A percentile compares a stretch with the other conserved stretches of the same genome.
Conservation (phyloP, 805 yeast species). For the Starmerella potacharoeniae region DNA sequence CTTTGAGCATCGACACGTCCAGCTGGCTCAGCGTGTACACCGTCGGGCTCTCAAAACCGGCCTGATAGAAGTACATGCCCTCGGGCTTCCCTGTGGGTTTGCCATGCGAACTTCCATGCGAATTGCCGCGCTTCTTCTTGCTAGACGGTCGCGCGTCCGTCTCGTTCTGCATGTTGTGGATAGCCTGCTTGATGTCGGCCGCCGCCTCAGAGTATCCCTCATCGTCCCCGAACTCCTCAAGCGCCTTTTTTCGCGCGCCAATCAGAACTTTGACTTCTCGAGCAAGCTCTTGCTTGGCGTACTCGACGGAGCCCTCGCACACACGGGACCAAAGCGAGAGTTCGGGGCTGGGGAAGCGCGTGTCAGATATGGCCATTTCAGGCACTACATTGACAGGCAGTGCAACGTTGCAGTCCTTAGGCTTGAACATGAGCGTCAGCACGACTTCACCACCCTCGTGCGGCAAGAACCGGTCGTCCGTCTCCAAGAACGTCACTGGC, state of each 20-base stretch:
- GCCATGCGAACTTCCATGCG: neutral
- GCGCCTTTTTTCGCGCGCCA: conserved; percentile 44
- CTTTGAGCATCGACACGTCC: conserved; percentile 62
- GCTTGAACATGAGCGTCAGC: conserved; percentile 17
- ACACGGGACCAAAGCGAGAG: conserved; percentile 47
- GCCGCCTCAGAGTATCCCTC: conserved; percentile 20
- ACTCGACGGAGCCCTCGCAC: conserved; percentile 50
- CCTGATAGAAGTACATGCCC: conserved; percentile 55
- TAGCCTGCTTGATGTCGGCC: conserved; percentile 6
- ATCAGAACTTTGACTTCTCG: conserved; percentile 47
- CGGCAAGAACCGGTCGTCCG: conserved; percentile 17
- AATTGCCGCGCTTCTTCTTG: neutral
- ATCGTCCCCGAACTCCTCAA: conserved; percentile 15
- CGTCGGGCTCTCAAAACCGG: conserved; percentile 56
- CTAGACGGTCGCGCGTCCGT: neutral
- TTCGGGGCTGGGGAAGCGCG: conserved; percentile 28
- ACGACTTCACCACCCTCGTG: conserved; percentile 20
- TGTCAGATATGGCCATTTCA: neutral
- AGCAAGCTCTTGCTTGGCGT: conserved; percentile 43
- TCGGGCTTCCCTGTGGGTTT: neutral
- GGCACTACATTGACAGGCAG: conserved; percentile 13
- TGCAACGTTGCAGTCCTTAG: conserved; percentile 9
- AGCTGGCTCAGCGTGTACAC: conserved; percentile 62
- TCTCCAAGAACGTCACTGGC: conserved; percentile 20
- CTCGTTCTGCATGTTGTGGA: conserved; percentile 3